phyloP scores from a whole-genome alignment of 2,329 filamentous ascomycete genomes.

The Xylaria sp. region DNA sequence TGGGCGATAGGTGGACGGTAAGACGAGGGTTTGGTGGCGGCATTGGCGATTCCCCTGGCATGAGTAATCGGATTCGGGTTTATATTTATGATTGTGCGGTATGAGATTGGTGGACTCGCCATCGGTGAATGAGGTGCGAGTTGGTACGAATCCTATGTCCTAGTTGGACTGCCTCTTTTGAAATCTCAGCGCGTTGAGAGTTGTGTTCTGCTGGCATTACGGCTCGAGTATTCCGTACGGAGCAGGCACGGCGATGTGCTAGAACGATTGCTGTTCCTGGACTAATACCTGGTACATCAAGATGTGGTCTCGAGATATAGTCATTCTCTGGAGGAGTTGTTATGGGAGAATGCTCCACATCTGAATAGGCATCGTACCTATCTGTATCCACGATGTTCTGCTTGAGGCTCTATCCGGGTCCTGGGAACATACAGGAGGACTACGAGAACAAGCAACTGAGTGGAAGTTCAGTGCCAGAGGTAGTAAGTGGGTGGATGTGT shows the following conservation, averaged over 20 bases:
- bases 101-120: background rate
- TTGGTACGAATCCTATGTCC: background rate
- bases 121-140: background rate
- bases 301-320: too few relatives aligned
- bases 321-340: too few relatives aligned
- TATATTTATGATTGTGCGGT: too few relatives aligned
- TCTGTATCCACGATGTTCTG: too few relatives aligned
- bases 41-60: background rate
- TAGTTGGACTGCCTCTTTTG: background rate
- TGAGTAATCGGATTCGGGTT: background rate
- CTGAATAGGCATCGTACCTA: too few relatives aligned
- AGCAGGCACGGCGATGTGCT: background rate
- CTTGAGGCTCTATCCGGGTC: too few relatives aligned
- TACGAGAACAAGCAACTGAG: too few relatives aligned
- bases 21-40: background rate
- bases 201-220: constrained; percentile 1
- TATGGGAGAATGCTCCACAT: too few relatives aligned
- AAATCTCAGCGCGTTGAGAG: background rate
- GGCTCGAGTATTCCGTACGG: background rate
- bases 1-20: constrained; percentile 32
- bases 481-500: too few relatives aligned
- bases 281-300: too few relatives aligned
- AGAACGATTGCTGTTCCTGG: background rate
- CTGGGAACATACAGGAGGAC: too few relatives aligned
- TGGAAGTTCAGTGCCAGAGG: too few relatives aligned